phyloP scores from a whole-genome alignment of 306 rosid species.

The Datisca glomerata region DNA sequence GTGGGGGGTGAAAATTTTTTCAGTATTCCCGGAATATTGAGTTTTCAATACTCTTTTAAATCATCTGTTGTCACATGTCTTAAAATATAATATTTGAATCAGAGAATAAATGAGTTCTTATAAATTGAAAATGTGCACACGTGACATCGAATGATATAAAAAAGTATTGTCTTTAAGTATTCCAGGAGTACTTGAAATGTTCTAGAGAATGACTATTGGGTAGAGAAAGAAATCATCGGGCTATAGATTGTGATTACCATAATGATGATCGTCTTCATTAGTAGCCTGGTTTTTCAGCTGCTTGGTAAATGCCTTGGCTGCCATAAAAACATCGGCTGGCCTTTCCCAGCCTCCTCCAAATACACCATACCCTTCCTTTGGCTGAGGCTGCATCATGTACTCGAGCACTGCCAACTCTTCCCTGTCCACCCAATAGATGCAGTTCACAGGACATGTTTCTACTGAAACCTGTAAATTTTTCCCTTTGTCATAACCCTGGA shows the following conservation, averaged over 20 bases:
- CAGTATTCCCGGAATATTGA: no score
- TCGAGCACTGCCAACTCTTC: conserved; percentile 54
- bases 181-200: neutral
- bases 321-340: conserved; percentile 53
- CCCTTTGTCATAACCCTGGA: no score
- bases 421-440: conserved; percentile 63
- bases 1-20: no score
- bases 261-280: conserved; percentile 11
- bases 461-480: conserved; percentile 46
- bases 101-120: no score
- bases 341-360: conserved; percentile 88
- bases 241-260: conserved; percentile 13
- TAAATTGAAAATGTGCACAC: no score
- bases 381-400: conserved; percentile 59
- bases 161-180: neutral
- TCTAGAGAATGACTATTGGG: neutral
- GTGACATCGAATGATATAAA: no score
- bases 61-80: no score
- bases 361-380: conserved; percentile 52
- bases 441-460: conserved; percentile 67
- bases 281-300: conserved; percentile 18
- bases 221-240: neutral
- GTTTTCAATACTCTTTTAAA: no score
- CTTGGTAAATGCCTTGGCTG: conserved; percentile 52
- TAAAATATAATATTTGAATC: no score